Base-by-base conservation (phyloP, 768 basidiomycete species). In the Calvatia gigantea region DNA sequence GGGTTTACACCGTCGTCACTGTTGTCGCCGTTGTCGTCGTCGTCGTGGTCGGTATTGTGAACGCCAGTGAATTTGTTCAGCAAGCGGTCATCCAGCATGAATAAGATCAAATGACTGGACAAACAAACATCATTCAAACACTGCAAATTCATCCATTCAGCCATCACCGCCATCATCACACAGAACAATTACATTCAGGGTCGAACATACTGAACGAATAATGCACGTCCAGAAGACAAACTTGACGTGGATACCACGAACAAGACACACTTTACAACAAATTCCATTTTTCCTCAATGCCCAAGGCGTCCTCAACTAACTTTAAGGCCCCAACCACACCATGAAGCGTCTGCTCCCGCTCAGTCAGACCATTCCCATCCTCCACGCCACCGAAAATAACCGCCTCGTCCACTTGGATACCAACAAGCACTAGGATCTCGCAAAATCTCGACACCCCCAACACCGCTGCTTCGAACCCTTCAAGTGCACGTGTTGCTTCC, bases 41-140 rank as follows among this genome's bases (percentile, higher is more conserved):
- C 42, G 42, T 35, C 37, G 46, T 27, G 17, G 38, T 12, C 11
- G 46, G 7, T 41, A 29, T 39, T 33, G 46, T 48, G 38, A 15
- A 31, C 32, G 19, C 19, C 33, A 9, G 53, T 35, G 43, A 54
- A 17, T 4, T 46, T 55, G 45, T 39, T 55, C 38, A 56, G 46
- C 9, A 48, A 33, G 38, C 23, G 44, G 54, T 39, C 54, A 56
- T 56, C 46, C 29, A 56, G 39, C 54, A 56, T 56, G 54, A 45
- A 56, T 32, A 23, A 31, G 12, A 21, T 6, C 54, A 41, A 32
- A 47, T 38, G 38, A 35, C 25, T 6, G 23, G 35, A 41, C 54
- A 56, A 32, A 39, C 45, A 56, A 41, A 32, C 12, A 19, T 28
- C 54, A 17, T n/a, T n/a, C n/a, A n/a, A 21, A 21, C 41, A 42